These are phyloP conservation scores for Phytophthora palmivora DNA, from an alignment of 352 stramenopile genomes.

Conservation along the genomic window DNA sequence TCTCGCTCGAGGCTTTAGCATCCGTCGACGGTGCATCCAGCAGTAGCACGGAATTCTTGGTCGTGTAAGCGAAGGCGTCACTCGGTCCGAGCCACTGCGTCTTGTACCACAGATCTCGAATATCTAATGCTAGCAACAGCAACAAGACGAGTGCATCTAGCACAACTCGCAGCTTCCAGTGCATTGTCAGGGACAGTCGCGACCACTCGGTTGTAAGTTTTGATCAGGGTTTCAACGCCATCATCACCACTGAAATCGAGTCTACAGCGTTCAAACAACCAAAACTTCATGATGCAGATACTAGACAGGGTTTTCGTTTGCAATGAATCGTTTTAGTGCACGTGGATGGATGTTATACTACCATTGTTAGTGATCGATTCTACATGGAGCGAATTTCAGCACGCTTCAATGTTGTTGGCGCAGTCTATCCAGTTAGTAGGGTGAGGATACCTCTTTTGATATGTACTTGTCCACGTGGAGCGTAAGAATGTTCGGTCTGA, in stretches of 20 bases:
- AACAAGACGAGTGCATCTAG: conserved; percentile 40
- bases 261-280: no score
- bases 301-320: no score
- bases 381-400: no score
- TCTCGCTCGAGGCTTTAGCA: conserved; percentile 4
- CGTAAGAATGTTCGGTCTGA: no score
- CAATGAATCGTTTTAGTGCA: conserved; percentile 29
- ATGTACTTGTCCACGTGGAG: no score
- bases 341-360: conserved; percentile 16
- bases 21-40: conserved; percentile 2
- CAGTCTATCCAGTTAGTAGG: no score
- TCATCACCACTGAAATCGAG: no score
- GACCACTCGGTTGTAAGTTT: conserved; percentile 7
- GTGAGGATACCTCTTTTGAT: no score
- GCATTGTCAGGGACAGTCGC: conserved; percentile 18
- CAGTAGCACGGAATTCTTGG: conserved; percentile 27
- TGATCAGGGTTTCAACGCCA: no score
- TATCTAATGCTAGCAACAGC: conserved; percentile 47
- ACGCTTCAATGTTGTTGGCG: no score
- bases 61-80: conserved; percentile 52
- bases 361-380: no score
- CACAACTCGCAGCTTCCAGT: conserved; percentile 36
- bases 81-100: conserved; percentile 54
- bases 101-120: conserved; percentile 64
- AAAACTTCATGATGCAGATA: no score